These are phyloP conservation scores for Diplosphaera chodatii DNA, from an alignment of 139 green algal genomes.

Conservation along the genomic window DNA sequence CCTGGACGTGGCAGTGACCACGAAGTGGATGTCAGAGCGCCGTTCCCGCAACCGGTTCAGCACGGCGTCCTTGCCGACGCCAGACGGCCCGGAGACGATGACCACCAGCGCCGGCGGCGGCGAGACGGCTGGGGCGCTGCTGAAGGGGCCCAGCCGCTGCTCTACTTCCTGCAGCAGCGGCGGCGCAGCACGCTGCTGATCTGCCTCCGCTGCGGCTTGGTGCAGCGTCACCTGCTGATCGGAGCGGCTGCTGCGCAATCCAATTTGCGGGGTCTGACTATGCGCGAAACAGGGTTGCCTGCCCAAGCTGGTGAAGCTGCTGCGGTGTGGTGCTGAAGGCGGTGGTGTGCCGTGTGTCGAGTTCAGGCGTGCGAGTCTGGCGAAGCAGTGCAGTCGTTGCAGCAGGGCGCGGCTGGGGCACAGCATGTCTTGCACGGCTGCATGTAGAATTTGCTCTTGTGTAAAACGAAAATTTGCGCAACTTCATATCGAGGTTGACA, in stretches of 20 bases:
- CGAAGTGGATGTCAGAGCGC: conserved; percentile 82
- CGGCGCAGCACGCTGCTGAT: not conserved
- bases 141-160: not conserved
- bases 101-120: conserved; percentile 58
- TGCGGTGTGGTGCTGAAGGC: no score
- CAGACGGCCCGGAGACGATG: conserved; percentile 83
- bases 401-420: no score
- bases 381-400: no score
- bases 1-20: conserved; percentile 90
- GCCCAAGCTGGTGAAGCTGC: no score
- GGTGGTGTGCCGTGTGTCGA: no score
- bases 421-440: no score
- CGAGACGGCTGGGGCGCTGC: conserved; percentile 21
- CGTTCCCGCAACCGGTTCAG: conserved; percentile 62
- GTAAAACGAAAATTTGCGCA: no score
- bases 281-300: no score
- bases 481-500: no score
- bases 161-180: not conserved
- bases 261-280: no score
- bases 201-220: not conserved
- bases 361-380: no score
- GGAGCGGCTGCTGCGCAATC: not conserved
- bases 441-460: no score
- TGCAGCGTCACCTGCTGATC: not conserved
- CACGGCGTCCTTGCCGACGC: conserved; percentile 94